Base-by-base conservation (phyloP, 176 grass and related monocot species). In the Miscanthus lutarioriparius region DNA sequence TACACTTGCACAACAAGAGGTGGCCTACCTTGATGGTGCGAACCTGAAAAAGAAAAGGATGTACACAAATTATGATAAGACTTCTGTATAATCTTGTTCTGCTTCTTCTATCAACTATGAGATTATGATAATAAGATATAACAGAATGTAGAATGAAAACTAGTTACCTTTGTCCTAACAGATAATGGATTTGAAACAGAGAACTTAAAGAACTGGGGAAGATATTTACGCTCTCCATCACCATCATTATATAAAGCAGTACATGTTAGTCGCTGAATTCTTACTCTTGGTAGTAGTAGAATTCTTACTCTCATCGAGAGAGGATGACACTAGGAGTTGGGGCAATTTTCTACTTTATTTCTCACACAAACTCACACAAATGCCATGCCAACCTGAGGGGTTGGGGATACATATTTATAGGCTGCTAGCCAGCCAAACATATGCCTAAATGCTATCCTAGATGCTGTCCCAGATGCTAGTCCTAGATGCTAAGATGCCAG, bases 141-240 rank as follows among this genome's bases (percentile, higher is more conserved):
- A 45, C 10, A 41, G 30, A 49, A 32, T 27, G 80, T 8, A 41
- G 35, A 56, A 19, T 74, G 68, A 61, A 37, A 85, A 67, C 10
- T 80, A 16, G 25, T 73, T 96, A 99, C 93, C 97, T 99, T 99
- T 85, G 97, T 99, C 94, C 90, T 90, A 82, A 99, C 96, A 86
- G 96, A 96, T 32, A 99, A 91, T 68, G 96, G 96, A 68, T 99
- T 99, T 66, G 90, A 91, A 73, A 99, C 93, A 65, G 84, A 81
- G 66, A 99, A 99, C 72, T 99, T 99, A 83, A 99, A 99, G 89
- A 99, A 99, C 81, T 99, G 96, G 17, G 96, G 96, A 78, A 99
- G 96, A 94, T 99, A 99, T 87, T 99, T 99, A 74, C 91, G 87
- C 86, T 99, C 96, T 32, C 86, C 84, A 72, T 99, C 93, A 68